Conservation (phyloP, 2,329 filamentous ascomycete genomes). For the Chaetomium globosum region DNA sequence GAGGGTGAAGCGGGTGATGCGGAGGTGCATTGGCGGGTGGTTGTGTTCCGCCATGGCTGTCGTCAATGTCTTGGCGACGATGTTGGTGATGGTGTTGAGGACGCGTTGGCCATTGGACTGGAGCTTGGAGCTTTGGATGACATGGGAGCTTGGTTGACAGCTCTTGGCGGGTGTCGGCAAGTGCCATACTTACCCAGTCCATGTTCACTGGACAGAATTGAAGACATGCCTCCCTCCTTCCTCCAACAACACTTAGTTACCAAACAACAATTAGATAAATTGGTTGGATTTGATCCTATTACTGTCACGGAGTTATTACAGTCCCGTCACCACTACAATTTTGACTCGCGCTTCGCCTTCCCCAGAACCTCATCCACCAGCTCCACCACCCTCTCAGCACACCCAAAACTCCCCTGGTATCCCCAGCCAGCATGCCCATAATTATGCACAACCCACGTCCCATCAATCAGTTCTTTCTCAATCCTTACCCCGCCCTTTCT, state of each 20-base stretch:
- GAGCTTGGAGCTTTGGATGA: slow-evolving; percentile 6
- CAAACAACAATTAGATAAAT: neutral
- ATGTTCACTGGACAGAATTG: neutral
- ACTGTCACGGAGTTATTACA: no score
- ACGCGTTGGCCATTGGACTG: slow-evolving; percentile 6
- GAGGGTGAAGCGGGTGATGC: slow-evolving; percentile 41
- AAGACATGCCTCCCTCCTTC: no score
- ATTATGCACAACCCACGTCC: slow-evolving; percentile 72
- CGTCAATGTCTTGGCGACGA: slow-evolving; percentile 3
- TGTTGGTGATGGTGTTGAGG: slow-evolving; percentile 6
- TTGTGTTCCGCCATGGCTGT: slow-evolving; percentile 27
- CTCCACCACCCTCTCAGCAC: slow-evolving; percentile 65
- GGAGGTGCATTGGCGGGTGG: slow-evolving; percentile 35
- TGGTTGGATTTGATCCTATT: neutral
- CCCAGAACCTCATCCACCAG: slow-evolving; percentile 64
- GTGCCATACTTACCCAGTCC: neutral
- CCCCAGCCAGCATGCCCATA: slow-evolving; percentile 82
- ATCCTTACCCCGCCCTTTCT: slow-evolving; percentile 73
- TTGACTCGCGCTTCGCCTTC: slow-evolving; percentile 38
- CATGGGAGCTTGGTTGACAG: slow-evolving; percentile 3
- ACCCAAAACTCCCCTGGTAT: slow-evolving; percentile 71
- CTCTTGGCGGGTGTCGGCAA: slow-evolving; percentile 15
- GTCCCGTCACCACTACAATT: slow-evolving; percentile 22
- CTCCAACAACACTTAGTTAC: neutral
- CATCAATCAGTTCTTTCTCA: slow-evolving; percentile 69